Conservation (phyloP, 2,329 filamentous ascomycete species). For the Colletotrichum sp. region DNA sequence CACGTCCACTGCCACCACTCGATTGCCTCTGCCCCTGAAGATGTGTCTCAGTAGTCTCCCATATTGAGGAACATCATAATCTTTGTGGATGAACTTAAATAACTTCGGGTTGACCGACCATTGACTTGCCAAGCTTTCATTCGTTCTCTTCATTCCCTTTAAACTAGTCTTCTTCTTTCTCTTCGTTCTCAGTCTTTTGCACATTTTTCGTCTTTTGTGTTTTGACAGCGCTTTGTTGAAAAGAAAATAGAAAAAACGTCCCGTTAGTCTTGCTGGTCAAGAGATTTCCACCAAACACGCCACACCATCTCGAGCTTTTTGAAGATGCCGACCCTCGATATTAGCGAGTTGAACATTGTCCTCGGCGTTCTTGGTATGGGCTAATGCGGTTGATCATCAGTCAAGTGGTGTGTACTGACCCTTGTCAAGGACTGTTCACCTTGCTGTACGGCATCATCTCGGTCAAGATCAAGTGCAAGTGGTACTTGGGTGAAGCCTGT, state of each 20-base stretch:
- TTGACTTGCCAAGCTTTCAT: not conserved
- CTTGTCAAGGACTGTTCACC: constrained; percentile 46
- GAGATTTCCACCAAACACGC: too few species aligned
- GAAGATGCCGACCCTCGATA: constrained; percentile 26
- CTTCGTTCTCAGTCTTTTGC: too few species aligned
- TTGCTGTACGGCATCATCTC: constrained; percentile 55
- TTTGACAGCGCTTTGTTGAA: too few species aligned
- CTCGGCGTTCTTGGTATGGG: constrained; percentile 46
- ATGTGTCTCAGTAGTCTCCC: not conserved
- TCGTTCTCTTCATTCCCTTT: not conserved
- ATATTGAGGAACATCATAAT: not conserved
- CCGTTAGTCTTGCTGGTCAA: not conserved
- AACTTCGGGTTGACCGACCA: not conserved
- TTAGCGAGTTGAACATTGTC: constrained; percentile 50
- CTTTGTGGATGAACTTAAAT: not conserved
- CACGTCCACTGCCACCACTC: not conserved
- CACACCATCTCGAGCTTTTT: too few species aligned
- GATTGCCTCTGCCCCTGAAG: not conserved
- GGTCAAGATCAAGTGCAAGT: constrained; percentile 55
- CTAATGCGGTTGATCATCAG: not conserved
- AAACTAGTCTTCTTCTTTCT: not conserved
- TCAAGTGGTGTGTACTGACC: not conserved
- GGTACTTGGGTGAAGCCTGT: constrained; percentile 62
- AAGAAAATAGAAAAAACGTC: not conserved
- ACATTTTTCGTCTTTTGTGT: too few species aligned